Evolutionary conservation across 2,329 filamentous ascomycete species (phyloP).

Genomic region (Parastagonospora avenae): DNA sequence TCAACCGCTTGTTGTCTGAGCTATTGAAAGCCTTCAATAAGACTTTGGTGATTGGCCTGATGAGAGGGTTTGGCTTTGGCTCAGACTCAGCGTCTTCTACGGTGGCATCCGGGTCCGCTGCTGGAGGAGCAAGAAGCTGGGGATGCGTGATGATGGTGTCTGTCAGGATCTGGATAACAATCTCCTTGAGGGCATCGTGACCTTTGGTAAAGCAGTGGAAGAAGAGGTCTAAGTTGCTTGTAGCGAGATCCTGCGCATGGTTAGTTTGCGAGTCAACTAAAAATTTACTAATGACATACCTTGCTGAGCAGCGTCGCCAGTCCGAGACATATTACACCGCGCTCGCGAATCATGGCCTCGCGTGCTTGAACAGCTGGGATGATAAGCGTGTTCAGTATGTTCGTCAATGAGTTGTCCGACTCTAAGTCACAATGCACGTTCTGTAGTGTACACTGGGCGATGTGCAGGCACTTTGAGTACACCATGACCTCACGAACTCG

Average conservation of each 20-base stretch:
- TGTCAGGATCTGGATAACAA: constrained; percentile 86
- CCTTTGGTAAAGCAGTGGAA: constrained; percentile 96
- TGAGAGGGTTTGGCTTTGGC: constrained; percentile 41
- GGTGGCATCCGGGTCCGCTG: constrained; percentile 43
- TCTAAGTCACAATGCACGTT: constrained; percentile 89
- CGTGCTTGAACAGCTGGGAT: constrained; percentile 93
- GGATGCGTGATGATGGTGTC: constrained; percentile 93
- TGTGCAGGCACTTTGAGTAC: constrained; percentile 97
- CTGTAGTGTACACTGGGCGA: constrained; percentile 95
- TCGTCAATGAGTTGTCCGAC: constrained; percentile 86
- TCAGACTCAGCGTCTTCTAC: constrained; percentile 43
- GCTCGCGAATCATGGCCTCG: constrained; percentile 88
- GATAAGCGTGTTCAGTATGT: constrained; percentile 97
- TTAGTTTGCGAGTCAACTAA: constrained; percentile 3
- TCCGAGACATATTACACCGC: constrained; percentile 86
- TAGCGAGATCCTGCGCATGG: constrained; percentile 70
- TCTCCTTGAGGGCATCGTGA: constrained; percentile 86
- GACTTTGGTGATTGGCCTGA: constrained; percentile 77
- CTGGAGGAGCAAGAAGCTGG: constrained; percentile 70
- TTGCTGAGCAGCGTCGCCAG: constrained; percentile 90
- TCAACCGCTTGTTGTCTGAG: constrained; percentile 73
- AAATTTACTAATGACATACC: constrained; percentile 46
- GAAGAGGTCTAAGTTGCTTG: constrained; percentile 90
- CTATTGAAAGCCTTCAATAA: constrained; percentile 73
- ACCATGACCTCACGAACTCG: constrained; percentile 90